Conservation (phyloP, 768 basidiomycete genomes). For the Omphalotus guepiniiformis region DNA sequence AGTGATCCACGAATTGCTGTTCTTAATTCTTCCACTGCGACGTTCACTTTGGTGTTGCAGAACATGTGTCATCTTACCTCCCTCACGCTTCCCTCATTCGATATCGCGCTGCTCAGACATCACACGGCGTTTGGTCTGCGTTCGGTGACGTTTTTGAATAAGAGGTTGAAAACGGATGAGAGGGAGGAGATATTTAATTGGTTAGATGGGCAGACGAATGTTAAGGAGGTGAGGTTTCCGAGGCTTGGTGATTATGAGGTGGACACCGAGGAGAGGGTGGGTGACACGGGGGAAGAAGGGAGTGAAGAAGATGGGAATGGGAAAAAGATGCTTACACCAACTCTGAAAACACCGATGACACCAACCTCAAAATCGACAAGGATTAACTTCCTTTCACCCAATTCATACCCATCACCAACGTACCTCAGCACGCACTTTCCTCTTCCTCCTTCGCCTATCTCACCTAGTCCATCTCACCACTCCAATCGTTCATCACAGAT, state of each 20-base stretch:
- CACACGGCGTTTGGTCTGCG: conserved; percentile 39
- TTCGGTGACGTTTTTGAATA: conserved; percentile 34
- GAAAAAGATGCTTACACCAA: too few species aligned
- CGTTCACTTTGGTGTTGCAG: conserved; percentile 39
- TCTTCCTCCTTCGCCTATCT: not conserved
- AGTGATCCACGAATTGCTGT: conserved; percentile 23
- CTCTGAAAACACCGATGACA: too few species aligned
- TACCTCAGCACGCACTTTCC: not conserved
- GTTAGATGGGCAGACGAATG: conserved; percentile 40
- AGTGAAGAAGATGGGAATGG: too few species aligned
- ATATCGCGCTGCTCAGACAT: conserved; percentile 35
- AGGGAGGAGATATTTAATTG: conserved; percentile 32
- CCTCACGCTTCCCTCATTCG: conserved; percentile 39
- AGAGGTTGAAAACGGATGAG: conserved; percentile 27
- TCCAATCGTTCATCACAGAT: not conserved
- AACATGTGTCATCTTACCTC: conserved; percentile 41
- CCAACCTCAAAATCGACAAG: too few species aligned
- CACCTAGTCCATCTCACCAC: not conserved
- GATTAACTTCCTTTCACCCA: too few species aligned
- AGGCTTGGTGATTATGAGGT: conserved; percentile 8
- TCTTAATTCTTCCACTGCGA: conserved; percentile 27
- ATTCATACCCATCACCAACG: not conserved
- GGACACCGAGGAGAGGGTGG: too few species aligned
- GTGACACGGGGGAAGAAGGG: too few species aligned
- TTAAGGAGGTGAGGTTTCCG: conserved; percentile 36